Evolutionary conservation across 2,329 filamentous ascomycete species (phyloP).

Genomic region (Arthrobotrys musiformis): DNA sequence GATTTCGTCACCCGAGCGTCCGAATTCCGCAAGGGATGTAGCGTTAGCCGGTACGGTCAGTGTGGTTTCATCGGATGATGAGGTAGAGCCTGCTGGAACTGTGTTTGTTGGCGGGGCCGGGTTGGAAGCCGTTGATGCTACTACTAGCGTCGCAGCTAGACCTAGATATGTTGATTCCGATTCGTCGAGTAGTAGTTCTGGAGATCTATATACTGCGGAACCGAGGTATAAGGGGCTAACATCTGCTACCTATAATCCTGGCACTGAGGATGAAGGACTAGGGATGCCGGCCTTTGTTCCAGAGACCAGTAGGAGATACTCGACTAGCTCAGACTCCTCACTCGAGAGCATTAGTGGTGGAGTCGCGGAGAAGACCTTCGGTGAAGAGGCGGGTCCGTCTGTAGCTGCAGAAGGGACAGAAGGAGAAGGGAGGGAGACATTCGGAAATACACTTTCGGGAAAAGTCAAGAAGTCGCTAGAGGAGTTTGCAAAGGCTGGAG

Average conservation of each 20-base stretch:
- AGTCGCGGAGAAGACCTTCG: constrained; percentile 37
- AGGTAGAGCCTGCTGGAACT: background rate
- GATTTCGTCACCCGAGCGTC: constrained; percentile 32
- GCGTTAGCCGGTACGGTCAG: constrained; percentile 26
- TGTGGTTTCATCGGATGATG: constrained; percentile 24
- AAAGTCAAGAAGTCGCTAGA: constrained; percentile 30
- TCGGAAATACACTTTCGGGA: constrained; percentile 17
- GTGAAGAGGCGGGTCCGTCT: background rate
- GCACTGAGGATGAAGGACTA: constrained; percentile 22
- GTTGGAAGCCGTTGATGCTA: background rate
- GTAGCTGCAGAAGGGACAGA: background rate
- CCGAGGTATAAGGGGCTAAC: constrained; percentile 45
- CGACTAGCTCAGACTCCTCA: constrained; percentile 20
- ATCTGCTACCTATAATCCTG: constrained; percentile 47
- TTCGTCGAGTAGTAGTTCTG: constrained; percentile 30
- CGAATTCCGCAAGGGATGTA: constrained; percentile 25
- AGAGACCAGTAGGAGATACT: constrained; percentile 5
- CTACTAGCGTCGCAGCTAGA: background rate
- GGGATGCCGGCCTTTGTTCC: constrained; percentile 44
- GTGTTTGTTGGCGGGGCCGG: background rate
- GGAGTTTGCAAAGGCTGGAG: constrained; percentile 24
- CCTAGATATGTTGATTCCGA: constrained; percentile 28
- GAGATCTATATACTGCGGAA: constrained; percentile 37
- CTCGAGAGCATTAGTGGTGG: background rate
- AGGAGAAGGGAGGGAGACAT: constrained; percentile 17